Evolutionary conservation across 2,329 filamentous ascomycete genomes (phyloP), one percentile per base, ranked within the genome.

Genomic region (Rhexocercosporidium sp.): DNA sequence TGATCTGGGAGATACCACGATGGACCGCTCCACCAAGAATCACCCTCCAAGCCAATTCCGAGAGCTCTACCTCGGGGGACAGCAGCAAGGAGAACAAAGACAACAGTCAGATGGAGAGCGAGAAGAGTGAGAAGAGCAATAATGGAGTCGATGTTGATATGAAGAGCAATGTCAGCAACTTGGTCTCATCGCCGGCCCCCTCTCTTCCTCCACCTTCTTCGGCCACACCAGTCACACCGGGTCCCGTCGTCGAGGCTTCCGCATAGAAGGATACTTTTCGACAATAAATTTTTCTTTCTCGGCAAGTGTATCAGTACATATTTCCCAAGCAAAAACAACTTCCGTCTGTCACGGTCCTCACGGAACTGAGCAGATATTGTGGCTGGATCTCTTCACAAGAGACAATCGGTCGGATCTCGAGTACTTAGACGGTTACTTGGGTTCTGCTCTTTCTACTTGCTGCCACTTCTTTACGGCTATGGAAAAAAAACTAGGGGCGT

Each of bases 1-100:
- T 93, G 18, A 77, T 87, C 37, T 97, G 94, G 94, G 88, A 91
- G 70, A 85, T 97, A 56, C 86, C 90, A 22, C 90, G 92, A 64
- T 98, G 95, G 94, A 90, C 89, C 62, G 91, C 93, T 39, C 91
- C 91, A 37, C 81, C 85, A n/a, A 88, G 86, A 78, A 77, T 78
- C 27, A 80, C 81, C 6, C 82, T 85, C 57, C 73, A 77, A 59
- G 82, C 83, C 2, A 76, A 78, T 27, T 77, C 81, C 0, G 83
- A 84, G 57, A 83, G 82, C 14, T 84, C 83, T 18, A 78, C 74
- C 20, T 78, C 78, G 68, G 80, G 78, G 14, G 79, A 83, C 74
- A 88, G 86, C 80, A 86, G 83, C 75, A 89, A 92, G 77, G 86
- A 90, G 77, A 88, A 88, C 76, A 86, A 88, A 74, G 87, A 87